A percentile compares a stretch with the other conserved stretches of the same genome.
Evolutionary conservation across 1,284 basidiomycete species (phyloP).

Genomic region (Malassezia arunalokei): DNA sequence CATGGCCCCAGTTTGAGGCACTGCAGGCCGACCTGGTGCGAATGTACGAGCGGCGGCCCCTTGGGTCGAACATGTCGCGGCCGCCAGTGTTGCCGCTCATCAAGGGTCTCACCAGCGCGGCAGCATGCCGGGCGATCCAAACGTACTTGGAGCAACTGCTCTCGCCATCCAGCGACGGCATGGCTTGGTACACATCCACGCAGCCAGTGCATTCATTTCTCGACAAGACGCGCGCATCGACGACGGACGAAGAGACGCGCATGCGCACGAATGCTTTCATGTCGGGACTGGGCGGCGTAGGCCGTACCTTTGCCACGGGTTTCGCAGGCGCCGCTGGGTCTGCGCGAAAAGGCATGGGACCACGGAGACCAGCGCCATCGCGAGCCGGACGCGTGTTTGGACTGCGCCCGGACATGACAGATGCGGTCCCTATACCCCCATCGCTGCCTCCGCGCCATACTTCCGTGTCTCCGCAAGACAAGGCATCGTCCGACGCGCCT

Average conservation of each 20-base stretch:
- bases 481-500: background rate
- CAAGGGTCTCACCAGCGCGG: slow-evolving; percentile 22
- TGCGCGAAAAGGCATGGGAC: slow-evolving; percentile 22
- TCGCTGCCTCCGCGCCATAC: background rate
- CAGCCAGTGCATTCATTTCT: slow-evolving; percentile 29
- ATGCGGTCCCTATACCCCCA: background rate
- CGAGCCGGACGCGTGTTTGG: slow-evolving; percentile 5
- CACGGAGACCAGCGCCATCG: background rate
- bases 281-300: slow-evolving; percentile 21
- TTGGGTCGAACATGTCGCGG: slow-evolving; percentile 15
- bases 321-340: slow-evolving; percentile 32
- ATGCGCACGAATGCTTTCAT: slow-evolving; percentile 4
- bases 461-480: background rate
- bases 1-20: slow-evolving; percentile 38
- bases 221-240: slow-evolving; percentile 31
- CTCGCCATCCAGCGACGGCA: slow-evolving; percentile 11
- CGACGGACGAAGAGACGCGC: slow-evolving; percentile 19
- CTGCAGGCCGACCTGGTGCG: slow-evolving; percentile 30
- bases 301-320: slow-evolving; percentile 30
- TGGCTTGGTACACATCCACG: slow-evolving; percentile 12
- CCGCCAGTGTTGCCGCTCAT: slow-evolving; percentile 24
- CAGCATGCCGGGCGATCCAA: slow-evolving; percentile 23
- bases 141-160: slow-evolving; percentile 28
- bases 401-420: background rate
- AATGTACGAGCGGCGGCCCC: slow-evolving; percentile 16